These are phyloP conservation scores for Diutina rugosa DNA, from an alignment of 1,139 yeast genomes.

Conservation along the genomic window DNA sequence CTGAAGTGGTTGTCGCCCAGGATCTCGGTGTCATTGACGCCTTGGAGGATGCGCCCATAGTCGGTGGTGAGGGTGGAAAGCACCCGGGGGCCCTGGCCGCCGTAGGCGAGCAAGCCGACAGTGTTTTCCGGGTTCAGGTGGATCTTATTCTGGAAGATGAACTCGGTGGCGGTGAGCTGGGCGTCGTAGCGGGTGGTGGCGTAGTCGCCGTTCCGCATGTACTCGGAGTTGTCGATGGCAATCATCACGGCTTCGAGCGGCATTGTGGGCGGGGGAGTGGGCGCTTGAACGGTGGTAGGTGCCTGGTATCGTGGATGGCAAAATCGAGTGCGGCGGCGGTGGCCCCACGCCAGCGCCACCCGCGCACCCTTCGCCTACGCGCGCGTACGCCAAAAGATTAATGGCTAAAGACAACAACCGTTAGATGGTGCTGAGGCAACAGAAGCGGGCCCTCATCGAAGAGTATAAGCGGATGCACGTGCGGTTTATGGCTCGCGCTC, in stretches of 20 bases:
- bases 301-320: background rate
- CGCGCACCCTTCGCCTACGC: background rate
- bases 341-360: background rate
- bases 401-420: too few relatives aligned
- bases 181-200: constrained; percentile 85
- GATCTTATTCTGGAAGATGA: constrained; percentile 75
- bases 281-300: background rate
- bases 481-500: background rate
- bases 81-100: constrained; percentile 78
- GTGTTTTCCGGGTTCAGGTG: constrained; percentile 89
- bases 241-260: constrained; percentile 95
- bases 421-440: background rate
- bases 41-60: constrained; percentile 79
- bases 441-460: background rate
- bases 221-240: constrained; percentile 91
- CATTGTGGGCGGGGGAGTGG: constrained; percentile 27
- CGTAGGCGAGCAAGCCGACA: constrained; percentile 81
- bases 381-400: too few relatives aligned
- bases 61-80: constrained; percentile 81
- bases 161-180: constrained; percentile 84
- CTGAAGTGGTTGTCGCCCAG: constrained; percentile 58
- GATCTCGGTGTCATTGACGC: constrained; percentile 72
- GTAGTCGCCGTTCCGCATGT: constrained; percentile 91
- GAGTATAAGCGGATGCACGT: background rate
- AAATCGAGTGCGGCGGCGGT: background rate